Percentiles rank a stretch among this genome's conserved stretches.
Conservation (phyloP, 2,329 filamentous ascomycete species). For the Paracoccidioides brasiliensis region DNA sequence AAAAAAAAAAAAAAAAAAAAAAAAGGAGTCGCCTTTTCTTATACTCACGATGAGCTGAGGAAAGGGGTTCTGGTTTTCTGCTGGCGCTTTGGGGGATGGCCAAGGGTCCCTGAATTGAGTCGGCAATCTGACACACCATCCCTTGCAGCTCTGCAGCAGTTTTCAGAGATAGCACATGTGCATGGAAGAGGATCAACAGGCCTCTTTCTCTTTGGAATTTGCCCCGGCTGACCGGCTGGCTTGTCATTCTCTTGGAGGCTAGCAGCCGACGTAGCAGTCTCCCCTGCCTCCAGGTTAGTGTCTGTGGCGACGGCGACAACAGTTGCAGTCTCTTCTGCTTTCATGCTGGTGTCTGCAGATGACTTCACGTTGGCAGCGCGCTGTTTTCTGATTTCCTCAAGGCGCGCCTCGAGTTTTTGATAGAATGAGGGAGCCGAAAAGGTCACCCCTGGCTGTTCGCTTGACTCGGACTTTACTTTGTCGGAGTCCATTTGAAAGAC, state of each 20-base stretch:
- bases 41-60: neutral
- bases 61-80: neutral
- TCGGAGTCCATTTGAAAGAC: neutral
- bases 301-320: neutral
- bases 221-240: too few species aligned
- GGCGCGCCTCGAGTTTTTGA: neutral
- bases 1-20: neutral
- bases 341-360: neutral
- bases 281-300: neutral
- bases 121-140: slow-evolving; percentile 10
- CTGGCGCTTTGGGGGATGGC: slow-evolving; percentile 1
- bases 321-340: neutral
- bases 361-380: neutral
- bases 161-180: slow-evolving; percentile 8
- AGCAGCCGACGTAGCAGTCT: neutral
- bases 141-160: slow-evolving; percentile 5
- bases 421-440: neutral
- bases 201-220: neutral
- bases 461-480: neutral
- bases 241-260: neutral
- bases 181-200: neutral
- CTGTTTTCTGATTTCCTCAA: neutral
- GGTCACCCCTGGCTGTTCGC: neutral
- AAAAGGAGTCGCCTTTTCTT: too few species aligned
- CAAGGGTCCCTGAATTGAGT: neutral